Evolutionary conservation across 139 green algal species (phyloP), one percentile per base, ranked within the genome.

Genomic region (Mychonastes homosphaera): DNA sequence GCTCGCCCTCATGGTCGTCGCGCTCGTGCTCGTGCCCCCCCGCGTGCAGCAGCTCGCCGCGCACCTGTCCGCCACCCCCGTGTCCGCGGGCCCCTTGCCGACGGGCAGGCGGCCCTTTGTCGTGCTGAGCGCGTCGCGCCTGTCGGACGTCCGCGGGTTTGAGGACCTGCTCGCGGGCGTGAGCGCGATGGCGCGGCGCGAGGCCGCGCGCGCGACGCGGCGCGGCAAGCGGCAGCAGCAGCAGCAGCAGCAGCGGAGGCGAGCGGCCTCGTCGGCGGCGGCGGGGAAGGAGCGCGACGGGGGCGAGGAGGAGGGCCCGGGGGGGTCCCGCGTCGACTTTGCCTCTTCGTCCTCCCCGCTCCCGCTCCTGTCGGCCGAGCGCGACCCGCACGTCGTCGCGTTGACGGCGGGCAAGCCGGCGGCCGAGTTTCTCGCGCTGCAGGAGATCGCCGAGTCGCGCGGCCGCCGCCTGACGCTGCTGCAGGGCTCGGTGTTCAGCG

Each of bases 11-110:
- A 91, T 93, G 70, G 59, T 62, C 26, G 51, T 89, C 7, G 84
- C 79, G 10, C 73, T 91, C 30, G 84, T 93, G 35, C 44, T 87
- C 38, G 91, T 93, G 67, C 85, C 85, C 6, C 81, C 87, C 18
- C 56, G 73, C 18, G 73, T 84, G 21, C 59, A 64, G 19, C 67
- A 82, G 72, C 64, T 92, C 38, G 89, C 86, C 61, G 50, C 26
- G 10, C 72, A 85, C 63, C 68, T 92, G 13, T 49, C 41, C 26
- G 71, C 86, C 61, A 53, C 26, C 10, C 72, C 84, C 63, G 65
- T 92, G 13, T 49, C 41, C 26, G 71, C 3, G 28, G 44, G 23
- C n/a, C 29, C 6, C 55, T 34, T 18, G 55, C 40, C 21, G 40
- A 53, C 26, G 34, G 34, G 52, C 28, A 49, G 32, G 30, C 57